Evolutionary conservation across 2,329 filamentous ascomycete species (phyloP).

Genomic region (Pestalotiopsis sp.): DNA sequence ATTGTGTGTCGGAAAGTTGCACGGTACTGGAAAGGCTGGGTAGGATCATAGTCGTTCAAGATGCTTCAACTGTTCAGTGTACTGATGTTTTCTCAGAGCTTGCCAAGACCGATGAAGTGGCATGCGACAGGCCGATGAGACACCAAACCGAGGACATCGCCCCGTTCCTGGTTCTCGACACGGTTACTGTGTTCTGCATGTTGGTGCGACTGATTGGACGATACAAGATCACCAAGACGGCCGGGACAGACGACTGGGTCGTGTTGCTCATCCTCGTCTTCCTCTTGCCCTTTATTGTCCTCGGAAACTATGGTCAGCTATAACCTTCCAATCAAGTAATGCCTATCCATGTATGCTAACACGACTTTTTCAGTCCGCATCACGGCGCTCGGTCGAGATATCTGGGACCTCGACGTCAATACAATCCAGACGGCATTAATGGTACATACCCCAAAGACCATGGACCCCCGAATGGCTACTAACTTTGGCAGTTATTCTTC

Average conservation of each 20-base stretch:
- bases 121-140: slow-evolving; percentile 13
- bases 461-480: neutral
- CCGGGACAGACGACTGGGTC: slow-evolving; percentile 13
- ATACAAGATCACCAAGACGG: neutral
- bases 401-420: slow-evolving; percentile 14
- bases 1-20: slow-evolving; percentile 34
- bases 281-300: slow-evolving; percentile 10
- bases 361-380: slow-evolving; percentile 11
- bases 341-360: neutral
- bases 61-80: neutral
- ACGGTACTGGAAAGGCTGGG: slow-evolving; percentile 13
- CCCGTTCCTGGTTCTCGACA: slow-evolving; percentile 9
- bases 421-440: slow-evolving; percentile 13
- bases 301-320: slow-evolving; percentile 13
- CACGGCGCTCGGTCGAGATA: slow-evolving; percentile 14
- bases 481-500: slow-evolving; percentile 18
- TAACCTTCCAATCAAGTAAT: neutral
- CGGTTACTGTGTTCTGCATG: slow-evolving; percentile 9
- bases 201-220: slow-evolving; percentile 6
- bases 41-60: neutral
- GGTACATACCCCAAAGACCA: slow-evolving; percentile 5
- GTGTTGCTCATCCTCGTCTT: slow-evolving; percentile 8
- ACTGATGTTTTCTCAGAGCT: slow-evolving; percentile 8
- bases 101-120: slow-evolving; percentile 11
- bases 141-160: slow-evolving; percentile 13